Percentiles rank a stretch among this genome's conserved stretches.
These are phyloP conservation scores for Penicillium daleae DNA, from an alignment of 495 filamentous ascomycete genomes.

Conservation along the genomic window DNA sequence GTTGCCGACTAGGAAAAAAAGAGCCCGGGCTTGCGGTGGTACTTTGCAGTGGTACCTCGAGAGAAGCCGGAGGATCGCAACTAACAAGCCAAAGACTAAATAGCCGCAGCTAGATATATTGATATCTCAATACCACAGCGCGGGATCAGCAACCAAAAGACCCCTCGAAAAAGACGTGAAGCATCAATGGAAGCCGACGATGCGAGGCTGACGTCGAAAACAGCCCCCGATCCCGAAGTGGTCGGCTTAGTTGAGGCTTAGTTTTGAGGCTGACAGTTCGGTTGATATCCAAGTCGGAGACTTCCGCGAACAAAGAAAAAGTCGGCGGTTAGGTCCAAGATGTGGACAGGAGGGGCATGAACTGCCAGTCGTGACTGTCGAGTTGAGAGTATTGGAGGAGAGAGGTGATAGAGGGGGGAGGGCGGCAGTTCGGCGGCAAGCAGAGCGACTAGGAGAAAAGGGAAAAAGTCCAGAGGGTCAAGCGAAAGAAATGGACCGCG, in stretches of 20 bases:
- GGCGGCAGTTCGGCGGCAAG: constrained; percentile 38
- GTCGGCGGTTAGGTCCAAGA: not conserved
- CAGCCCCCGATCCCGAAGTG: not conserved
- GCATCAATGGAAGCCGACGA: constrained; percentile 15
- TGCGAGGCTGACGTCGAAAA: not conserved
- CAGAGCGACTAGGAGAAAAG: constrained; percentile 33
- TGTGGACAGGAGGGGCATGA: not conserved
- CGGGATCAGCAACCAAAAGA: not conserved
- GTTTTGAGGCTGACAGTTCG: not conserved
- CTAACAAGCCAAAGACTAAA: not conserved
- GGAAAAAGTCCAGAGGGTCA: constrained; percentile 33
- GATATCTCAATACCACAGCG: not conserved
- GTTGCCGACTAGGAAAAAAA: constrained; percentile 4
- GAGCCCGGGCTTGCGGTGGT: constrained; percentile 1
- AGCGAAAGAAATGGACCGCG: constrained; percentile 38
- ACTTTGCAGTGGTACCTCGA: not conserved
- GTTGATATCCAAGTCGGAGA: constrained; percentile 3
- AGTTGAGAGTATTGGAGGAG: constrained; percentile 7
- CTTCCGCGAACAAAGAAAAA: not conserved
- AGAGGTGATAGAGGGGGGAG: constrained; percentile 11
- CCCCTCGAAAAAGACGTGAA: constrained; percentile 1
- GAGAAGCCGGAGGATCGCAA: not conserved
- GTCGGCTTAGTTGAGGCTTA: not conserved
- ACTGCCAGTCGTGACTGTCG: constrained; percentile 1
- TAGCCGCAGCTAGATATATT: not conserved